phyloP scores from a whole-genome alignment of 2,329 filamentous ascomycete genomes.

The Scopulariopsis brevicaulis region DNA sequence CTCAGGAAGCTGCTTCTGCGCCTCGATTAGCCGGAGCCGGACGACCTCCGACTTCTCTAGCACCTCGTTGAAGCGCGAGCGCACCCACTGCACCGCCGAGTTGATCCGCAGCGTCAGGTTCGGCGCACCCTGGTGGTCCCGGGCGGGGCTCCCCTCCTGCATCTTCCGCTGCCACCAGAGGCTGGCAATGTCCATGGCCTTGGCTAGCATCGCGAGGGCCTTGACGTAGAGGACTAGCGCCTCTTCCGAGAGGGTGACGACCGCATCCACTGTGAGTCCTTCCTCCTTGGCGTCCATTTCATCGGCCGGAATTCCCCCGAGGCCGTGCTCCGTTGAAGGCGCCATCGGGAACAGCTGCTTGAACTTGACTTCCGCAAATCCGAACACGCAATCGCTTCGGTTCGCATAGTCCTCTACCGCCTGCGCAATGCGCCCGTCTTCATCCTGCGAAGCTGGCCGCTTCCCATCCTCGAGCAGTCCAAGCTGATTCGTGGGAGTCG shows the following conservation, averaged over 20 bases:
- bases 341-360: slow-evolving; percentile 88
- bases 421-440: slow-evolving; percentile 68
- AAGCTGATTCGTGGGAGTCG: slow-evolving; percentile 46
- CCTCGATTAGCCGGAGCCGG: slow-evolving; percentile 76
- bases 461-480: slow-evolving; percentile 60
- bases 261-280: slow-evolving; percentile 73
- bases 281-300: slow-evolving; percentile 49
- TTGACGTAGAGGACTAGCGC: slow-evolving; percentile 95
- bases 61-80: slow-evolving; percentile 90
- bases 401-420: slow-evolving; percentile 86
- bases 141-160: slow-evolving; percentile 39
- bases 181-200: slow-evolving; percentile 91
- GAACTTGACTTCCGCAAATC: slow-evolving; percentile 97
- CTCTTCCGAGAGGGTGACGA: slow-evolving; percentile 83
- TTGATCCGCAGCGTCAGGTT: slow-evolving; percentile 65
- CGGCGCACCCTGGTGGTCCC: slow-evolving; percentile 25
- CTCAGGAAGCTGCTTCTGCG: slow-evolving; percentile 70
- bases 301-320: slow-evolving; percentile 50
- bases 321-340: slow-evolving; percentile 62
- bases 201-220: slow-evolving; percentile 76
- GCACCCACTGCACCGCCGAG: slow-evolving; percentile 90
- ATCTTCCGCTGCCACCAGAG: slow-evolving; percentile 81
- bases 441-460: slow-evolving; percentile 49
- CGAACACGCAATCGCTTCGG: slow-evolving; percentile 89
- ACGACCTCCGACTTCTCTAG: slow-evolving; percentile 93